Evolutionary conservation across 441 rosid genomes (phyloP), one percentile per base, ranked within the genome.

Genomic region (Eruca vesicaria): DNA sequence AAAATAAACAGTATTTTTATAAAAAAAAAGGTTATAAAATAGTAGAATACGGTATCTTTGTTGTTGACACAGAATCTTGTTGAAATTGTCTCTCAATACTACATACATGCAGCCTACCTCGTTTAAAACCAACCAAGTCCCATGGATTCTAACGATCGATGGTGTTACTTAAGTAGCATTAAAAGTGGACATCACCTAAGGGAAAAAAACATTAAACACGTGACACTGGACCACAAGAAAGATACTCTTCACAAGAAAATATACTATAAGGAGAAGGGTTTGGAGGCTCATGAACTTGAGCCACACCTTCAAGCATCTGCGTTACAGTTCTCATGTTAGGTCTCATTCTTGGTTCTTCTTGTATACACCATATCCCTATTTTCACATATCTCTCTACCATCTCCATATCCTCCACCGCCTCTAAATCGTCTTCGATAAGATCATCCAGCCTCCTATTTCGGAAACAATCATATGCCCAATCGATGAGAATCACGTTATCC

Each of bases 281-380:
- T 32, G 84, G 84, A 60, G 86, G 86, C 64, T 33, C 55, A 32
- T 77, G 45, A 28, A 85, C 84, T 56, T 78, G 72, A 69, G 64
- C 23, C 8, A 61, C 63, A 31, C 80, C 88, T 82, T 87, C 90
- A 8, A 82, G 72, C 86, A 81, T 84, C 16, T 71, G 82, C 21
- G 60, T 26, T 0, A 82, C 80, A 45, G 76, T 76, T 81, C 81
- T 82, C 87, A 79, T 85, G 2, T 77, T 53, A 19, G 88, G 85
- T 63, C 87, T 80, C 59, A 66, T n/a, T 2, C 71, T 69, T 50
- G 82, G 77, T 21, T 79, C 87, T 61, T 84, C 82, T 21, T 88
- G 91, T 56, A 86, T 82, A 77, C 91, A 90, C 90, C 88, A 86
- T 2, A 83, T 74, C 19, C 86, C 86, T 9, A 81, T 83, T 85